phyloP scores from a whole-genome alignment of 176 grass and related monocot species.

The Eragrostis nindensis region DNA sequence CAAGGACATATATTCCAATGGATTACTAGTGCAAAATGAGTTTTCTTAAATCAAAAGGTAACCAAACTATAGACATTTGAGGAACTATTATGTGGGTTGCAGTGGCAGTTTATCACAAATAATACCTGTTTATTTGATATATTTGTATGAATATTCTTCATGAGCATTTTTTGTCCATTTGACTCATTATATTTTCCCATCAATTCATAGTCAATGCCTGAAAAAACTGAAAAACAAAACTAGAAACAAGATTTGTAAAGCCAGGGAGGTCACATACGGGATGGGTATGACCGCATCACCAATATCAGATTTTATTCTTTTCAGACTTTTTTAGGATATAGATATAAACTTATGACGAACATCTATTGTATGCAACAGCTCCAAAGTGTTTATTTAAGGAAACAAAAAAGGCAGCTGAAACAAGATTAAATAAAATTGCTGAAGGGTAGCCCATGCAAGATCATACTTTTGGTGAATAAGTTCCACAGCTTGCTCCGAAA shows the following conservation, averaged over 20 bases:
- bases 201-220: no score
- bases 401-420: background rate
- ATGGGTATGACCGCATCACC: background rate
- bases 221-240: background rate
- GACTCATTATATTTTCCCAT: no score
- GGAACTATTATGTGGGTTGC: constrained; percentile 1
- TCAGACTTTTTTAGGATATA: no score
- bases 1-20: background rate
- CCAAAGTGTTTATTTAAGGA: background rate
- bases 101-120: background rate
- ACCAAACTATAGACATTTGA: background rate
- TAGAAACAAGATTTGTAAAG: background rate
- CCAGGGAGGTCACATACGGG: background rate
- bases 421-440: constrained; percentile 16
- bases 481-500: constrained; percentile 95
- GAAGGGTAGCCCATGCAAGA: constrained; percentile 1
- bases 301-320: background rate
- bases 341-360: no score
- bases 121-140: no score
- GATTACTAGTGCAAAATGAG: background rate
- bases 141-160: no score
- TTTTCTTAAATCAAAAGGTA: no score
- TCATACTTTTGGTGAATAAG: constrained; percentile 98
- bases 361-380: background rate
- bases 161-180: no score